Evolutionary conservation across 2,329 filamentous ascomycete species (phyloP).

Genomic region (Nakataea oryzae): DNA sequence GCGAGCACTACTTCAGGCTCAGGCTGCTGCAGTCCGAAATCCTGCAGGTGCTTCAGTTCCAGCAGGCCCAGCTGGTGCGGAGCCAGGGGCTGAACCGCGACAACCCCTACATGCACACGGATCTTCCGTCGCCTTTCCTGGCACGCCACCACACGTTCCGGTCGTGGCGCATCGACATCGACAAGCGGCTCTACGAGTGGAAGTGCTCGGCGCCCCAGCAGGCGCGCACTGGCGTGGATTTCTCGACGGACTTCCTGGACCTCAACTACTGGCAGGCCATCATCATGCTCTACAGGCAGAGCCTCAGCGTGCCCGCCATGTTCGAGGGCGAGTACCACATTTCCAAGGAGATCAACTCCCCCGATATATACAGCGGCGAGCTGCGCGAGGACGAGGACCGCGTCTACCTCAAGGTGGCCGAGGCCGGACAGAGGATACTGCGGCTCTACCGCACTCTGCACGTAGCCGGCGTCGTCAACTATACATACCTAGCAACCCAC

Average conservation of each 20-base stretch:
- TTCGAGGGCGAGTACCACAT: slow-evolving; percentile 70
- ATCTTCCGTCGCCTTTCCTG: slow-evolving; percentile 76
- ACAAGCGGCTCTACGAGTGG: slow-evolving; percentile 75
- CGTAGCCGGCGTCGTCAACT: slow-evolving; percentile 80
- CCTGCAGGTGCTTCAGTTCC: slow-evolving; percentile 83
- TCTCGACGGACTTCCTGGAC: slow-evolving; percentile 82
- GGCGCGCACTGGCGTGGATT: slow-evolving; percentile 73
- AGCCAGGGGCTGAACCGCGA: slow-evolving; percentile 50
- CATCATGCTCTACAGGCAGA: slow-evolving; percentile 91
- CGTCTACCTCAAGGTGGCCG: slow-evolving; percentile 88
- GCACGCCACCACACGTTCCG: slow-evolving; percentile 76
- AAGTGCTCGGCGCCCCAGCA: slow-evolving; percentile 71
- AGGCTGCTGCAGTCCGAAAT: slow-evolving; percentile 90
- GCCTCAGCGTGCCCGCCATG: slow-evolving; percentile 72
- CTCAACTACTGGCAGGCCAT: slow-evolving; percentile 97
- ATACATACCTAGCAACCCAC: slow-evolving; percentile 90
- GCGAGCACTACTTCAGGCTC: slow-evolving; percentile 85
- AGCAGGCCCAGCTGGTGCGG: slow-evolving; percentile 73
- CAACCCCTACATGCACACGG: slow-evolving; percentile 67
- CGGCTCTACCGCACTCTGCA: slow-evolving; percentile 86
- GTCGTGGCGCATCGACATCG: slow-evolving; percentile 81
- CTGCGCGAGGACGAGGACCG: slow-evolving; percentile 74
- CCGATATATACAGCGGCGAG: slow-evolving; percentile 52
- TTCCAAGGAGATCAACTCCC: slow-evolving; percentile 53
- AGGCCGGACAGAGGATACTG: slow-evolving; percentile 86